Base-by-base conservation (phyloP, 164 flowering plant genomes). In the grape (Vitis vinifera) region DNA sequence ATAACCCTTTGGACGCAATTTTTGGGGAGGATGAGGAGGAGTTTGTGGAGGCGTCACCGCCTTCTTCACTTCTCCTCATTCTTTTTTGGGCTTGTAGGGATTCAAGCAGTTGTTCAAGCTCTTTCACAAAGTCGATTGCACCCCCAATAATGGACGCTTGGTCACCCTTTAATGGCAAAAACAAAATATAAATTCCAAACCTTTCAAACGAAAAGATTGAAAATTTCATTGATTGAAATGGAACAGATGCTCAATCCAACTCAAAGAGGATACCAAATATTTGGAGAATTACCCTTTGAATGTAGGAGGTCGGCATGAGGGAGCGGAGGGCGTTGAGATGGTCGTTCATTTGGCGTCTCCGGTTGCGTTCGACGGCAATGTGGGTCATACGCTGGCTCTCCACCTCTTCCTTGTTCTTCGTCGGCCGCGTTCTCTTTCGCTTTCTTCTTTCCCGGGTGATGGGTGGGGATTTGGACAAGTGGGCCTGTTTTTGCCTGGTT, bases 111-210 rank as follows among this genome's bases (percentile, higher is more conserved):
- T 89, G 91, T 65, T 89, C 91, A 47, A 89, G 62, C 70, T 87
- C 89, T 67, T 85, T 89, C 55, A 88, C 90, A 48, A 83, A 89
- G 63, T 89, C 87, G n/a, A 89, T 88, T 67, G 94, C 94, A 7
- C 91, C 94, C 23, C 91, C 91, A 3, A 89, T 73, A 0, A 89
- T 81, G 0, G 94, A 88, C 27, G 91, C 94, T 74, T 89, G 94
- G 79, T 89, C 94, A 8, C 90, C 94, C 94, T 89, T 27, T n/a
- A 12, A 4, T 27, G 59, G 64, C 11, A 59, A n/a, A 60, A 62
- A 31, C 51, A 37, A 50, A 7, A 16, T 52, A 62, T 49, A 31
- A 6, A 65, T 47, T 27, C 10, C 50, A 14, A 9, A 55, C 50
- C 19, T 66, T 55, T 23, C 27, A 23, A 23, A 23, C 27, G 0